Evolutionary conservation across 352 stramenopile genomes (phyloP).

Genomic region (Thalassiosira livingstoniorum): DNA sequence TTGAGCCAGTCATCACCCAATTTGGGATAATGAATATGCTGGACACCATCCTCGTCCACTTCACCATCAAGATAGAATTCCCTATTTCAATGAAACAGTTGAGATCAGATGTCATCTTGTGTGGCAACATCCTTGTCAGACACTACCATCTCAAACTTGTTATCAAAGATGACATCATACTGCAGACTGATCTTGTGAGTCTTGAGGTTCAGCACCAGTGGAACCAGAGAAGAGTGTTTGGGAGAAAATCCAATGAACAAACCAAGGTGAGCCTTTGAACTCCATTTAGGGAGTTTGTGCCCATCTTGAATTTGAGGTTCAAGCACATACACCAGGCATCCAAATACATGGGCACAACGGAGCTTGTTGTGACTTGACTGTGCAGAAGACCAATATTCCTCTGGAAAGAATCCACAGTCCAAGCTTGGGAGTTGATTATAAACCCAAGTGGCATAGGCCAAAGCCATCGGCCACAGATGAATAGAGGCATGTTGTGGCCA

Average conservation of each 20-base stretch:
- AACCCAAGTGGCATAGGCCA: constrained; percentile 49
- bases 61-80: background rate
- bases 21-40: background rate
- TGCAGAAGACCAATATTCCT: constrained; percentile 8
- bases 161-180: constrained; percentile 55
- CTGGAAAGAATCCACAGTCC: background rate
- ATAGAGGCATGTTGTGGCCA: constrained; percentile 50
- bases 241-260: constrained; percentile 19
- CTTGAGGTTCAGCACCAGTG: constrained; percentile 32
- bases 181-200: constrained; percentile 52
- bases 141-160: background rate
- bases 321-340: constrained; percentile 19
- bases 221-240: constrained; percentile 37
- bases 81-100: background rate
- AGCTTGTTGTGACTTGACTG: constrained; percentile 18
- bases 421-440: constrained; percentile 52
- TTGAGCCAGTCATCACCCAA: no score
- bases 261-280: background rate
- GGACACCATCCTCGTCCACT: background rate
- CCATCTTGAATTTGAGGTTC: constrained; percentile 13
- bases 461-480: constrained; percentile 56
- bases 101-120: background rate
- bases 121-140: background rate
- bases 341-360: background rate
- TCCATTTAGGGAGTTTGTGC: background rate